A percentile compares a stretch with the other conserved stretches of the same genome.
phyloP scores from a whole-genome alignment of 257 asterid genomes.

The Handroanthus guayacan region DNA sequence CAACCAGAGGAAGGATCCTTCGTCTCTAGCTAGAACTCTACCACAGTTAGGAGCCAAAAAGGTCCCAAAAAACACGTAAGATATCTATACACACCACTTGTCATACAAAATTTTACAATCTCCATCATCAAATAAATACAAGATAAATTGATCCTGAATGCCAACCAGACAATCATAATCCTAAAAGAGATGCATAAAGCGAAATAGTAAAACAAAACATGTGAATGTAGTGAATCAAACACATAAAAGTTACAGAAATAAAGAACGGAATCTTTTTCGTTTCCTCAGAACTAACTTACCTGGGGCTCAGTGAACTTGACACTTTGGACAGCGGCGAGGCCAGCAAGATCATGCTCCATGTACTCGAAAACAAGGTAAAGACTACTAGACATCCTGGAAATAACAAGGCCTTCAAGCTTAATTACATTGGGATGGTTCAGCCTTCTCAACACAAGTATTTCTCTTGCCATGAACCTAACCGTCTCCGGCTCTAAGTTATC shows the following conservation, averaged over 20 bases:
- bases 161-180: conserved; percentile 31
- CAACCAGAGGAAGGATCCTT: conserved; percentile 27
- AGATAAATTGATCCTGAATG: conserved; percentile 29
- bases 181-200: conserved; percentile 20
- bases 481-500: conserved; percentile 93
- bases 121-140: not conserved
- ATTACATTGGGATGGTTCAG: conserved; percentile 65
- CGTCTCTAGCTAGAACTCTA: conserved; percentile 19
- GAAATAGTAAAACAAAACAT: conserved; percentile 16
- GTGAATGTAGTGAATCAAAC: conserved; percentile 28
- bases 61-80: conserved; percentile 12
- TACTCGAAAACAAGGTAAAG: conserved; percentile 65
- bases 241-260: conserved; percentile 13
- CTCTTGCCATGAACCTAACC: conserved; percentile 84
- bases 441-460: conserved; percentile 56
- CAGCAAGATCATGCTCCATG: conserved; percentile 74
- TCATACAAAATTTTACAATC: conserved; percentile 26
- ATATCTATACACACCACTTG: not conserved
- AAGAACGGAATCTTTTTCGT: not conserved
- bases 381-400: conserved; percentile 63
- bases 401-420: conserved; percentile 65
- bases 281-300: conserved; percentile 41
- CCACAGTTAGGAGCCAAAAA: conserved; percentile 19
- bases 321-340: conserved; percentile 54
- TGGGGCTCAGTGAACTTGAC: conserved; percentile 61